A percentile compares a stretch with the other conserved stretches of the same genome.
phyloP scores from a whole-genome alignment of 2,329 filamentous ascomycete species.

The Apiospora saccharicola region DNA sequence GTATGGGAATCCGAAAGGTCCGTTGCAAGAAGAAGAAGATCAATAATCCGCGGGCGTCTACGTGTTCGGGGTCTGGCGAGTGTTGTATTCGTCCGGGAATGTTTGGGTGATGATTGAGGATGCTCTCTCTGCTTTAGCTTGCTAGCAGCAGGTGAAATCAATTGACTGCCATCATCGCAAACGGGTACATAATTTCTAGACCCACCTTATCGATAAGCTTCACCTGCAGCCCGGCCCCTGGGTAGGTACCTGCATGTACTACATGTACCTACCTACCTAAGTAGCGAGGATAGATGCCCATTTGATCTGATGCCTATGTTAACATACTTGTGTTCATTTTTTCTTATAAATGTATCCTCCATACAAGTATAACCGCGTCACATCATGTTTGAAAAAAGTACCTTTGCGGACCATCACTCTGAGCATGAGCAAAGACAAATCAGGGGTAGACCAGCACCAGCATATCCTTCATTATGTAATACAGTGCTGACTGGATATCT shows the following conservation, averaged over 20 bases:
- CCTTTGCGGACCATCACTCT: not conserved
- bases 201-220: slow-evolving; percentile 18
- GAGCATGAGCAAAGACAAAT: not conserved
- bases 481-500: not conserved
- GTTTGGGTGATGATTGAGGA: slow-evolving; percentile 6
- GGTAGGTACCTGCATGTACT: not conserved
- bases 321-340: not conserved
- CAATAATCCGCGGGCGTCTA: not conserved
- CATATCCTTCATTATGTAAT: not conserved
- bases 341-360: not conserved
- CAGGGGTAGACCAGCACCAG: not conserved
- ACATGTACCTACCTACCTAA: not conserved
- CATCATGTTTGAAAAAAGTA: not conserved
- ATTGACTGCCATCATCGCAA: slow-evolving; percentile 7
- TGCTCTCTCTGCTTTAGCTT: not conserved
- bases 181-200: slow-evolving; percentile 3
- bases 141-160: not conserved
- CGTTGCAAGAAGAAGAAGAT: not conserved
- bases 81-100: not conserved
- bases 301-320: too few relatives aligned
- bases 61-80: not conserved
- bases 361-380: not conserved
- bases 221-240: not conserved
- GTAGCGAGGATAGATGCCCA: too few relatives aligned
- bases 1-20: not conserved